These are phyloP conservation scores for Penicillium dipodomyicola DNA, from an alignment of 495 filamentous ascomycete species.

Conservation along the genomic window DNA sequence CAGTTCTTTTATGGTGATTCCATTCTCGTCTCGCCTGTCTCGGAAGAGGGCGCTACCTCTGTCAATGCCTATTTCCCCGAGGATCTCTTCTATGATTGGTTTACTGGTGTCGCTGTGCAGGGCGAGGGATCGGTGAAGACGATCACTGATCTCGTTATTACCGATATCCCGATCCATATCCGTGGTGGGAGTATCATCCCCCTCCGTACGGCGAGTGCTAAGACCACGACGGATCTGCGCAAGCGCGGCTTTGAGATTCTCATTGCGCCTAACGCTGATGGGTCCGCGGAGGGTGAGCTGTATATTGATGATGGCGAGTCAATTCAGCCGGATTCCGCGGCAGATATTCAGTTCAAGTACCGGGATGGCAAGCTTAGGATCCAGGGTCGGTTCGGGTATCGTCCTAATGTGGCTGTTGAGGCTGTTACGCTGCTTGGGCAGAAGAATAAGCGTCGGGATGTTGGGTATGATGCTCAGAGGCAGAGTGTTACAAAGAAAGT, in stretches of 20 bases:
- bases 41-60: constrained; percentile 58
- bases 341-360: constrained; percentile 52
- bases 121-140: constrained; percentile 49
- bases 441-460: constrained; percentile 8
- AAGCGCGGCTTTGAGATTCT: constrained; percentile 65
- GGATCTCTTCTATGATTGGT: constrained; percentile 75
- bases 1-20: constrained; percentile 73
- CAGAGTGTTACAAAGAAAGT: constrained; percentile 27
- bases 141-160: constrained; percentile 51
- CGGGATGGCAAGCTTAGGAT: constrained; percentile 45
- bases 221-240: constrained; percentile 66
- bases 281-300: constrained; percentile 48
- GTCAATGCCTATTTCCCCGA: constrained; percentile 72
- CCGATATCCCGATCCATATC: constrained; percentile 68
- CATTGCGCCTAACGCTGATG: constrained; percentile 55
- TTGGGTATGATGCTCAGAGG: constrained; percentile 13
- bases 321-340: constrained; percentile 46
- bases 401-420: constrained; percentile 47
- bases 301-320: constrained; percentile 62
- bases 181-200: constrained; percentile 68
- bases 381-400: constrained; percentile 50
- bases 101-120: constrained; percentile 53
- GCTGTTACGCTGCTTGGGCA: constrained; percentile 56
- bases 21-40: constrained; percentile 70
- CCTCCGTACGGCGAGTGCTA: constrained; percentile 54